Evolutionary conservation across 2,329 filamentous ascomycete species (phyloP).

Genomic region (Sporothrix phasma): DNA sequence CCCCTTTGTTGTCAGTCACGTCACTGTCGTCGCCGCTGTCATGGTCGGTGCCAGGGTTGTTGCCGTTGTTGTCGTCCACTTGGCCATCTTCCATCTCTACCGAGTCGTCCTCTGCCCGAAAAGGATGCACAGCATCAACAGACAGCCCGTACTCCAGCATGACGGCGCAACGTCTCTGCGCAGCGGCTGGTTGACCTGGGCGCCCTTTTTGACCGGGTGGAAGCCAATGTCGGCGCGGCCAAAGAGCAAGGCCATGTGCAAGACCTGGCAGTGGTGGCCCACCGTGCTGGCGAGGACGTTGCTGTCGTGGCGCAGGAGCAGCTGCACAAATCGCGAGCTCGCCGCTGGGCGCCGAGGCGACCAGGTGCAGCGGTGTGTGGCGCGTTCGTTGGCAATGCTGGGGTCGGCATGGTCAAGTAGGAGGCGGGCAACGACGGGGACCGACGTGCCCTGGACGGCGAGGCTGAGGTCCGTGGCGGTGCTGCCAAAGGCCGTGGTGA

Average conservation of each 20-base stretch:
- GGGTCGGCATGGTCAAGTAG: conserved; percentile 40
- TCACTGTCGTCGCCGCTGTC: too few species aligned
- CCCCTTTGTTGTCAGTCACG: too few species aligned
- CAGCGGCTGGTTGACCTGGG: background rate
- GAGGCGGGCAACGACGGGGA: conserved; percentile 22
- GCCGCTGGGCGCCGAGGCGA: conserved; percentile 31
- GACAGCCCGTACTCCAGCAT: conserved; percentile 11
- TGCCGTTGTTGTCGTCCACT: too few species aligned
- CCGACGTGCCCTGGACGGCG: conserved; percentile 1
- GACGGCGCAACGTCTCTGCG: conserved; percentile 7
- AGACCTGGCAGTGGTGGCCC: conserved; percentile 26
- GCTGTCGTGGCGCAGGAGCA: conserved; percentile 43
- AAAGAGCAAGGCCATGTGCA: conserved; percentile 17
- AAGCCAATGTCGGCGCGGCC: conserved; percentile 1
- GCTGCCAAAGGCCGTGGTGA: background rate
- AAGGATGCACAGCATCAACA: conserved; percentile 8
- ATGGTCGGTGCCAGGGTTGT: too few species aligned
- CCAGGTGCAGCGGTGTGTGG: conserved; percentile 38
- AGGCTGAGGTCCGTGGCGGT: background rate
- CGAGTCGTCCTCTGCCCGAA: too few species aligned
- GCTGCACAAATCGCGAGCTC: conserved; percentile 35
- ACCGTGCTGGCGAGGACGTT: conserved; percentile 26
- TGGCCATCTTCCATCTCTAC: too few species aligned
- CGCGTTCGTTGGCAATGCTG: conserved; percentile 37
- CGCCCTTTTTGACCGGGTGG: conserved; percentile 1